These are phyloP conservation scores for Podaxis sp. DNA, from an alignment of 768 basidiomycete species.

Conservation along the genomic window DNA sequence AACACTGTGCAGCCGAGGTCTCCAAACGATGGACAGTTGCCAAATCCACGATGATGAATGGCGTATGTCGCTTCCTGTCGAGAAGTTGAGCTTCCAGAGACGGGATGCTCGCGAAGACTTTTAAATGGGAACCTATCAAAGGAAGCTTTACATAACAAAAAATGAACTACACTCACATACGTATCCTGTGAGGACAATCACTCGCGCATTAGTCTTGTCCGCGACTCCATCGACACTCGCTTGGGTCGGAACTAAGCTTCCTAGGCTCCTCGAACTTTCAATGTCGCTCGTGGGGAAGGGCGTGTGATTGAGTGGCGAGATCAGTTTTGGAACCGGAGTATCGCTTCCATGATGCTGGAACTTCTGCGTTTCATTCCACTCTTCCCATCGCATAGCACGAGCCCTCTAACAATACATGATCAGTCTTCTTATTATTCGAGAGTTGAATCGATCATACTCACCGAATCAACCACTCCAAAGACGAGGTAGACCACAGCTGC, in stretches of 20 bases:
- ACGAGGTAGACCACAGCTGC: conserved; percentile 21
- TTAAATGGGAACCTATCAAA: too few species aligned
- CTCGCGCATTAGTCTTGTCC: conserved; percentile 14
- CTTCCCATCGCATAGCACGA: conserved; percentile 21
- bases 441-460: conserved; percentile 7
- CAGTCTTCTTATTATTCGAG: background rate
- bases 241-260: background rate
- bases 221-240: conserved; percentile 6
- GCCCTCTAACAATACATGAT: conserved; percentile 8
- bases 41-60: background rate
- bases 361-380: conserved; percentile 20
- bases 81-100: conserved; percentile 9
- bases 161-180: conserved; percentile 18
- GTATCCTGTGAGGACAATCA: conserved; percentile 16
- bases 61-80: conserved; percentile 1
- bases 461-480: conserved; percentile 25
- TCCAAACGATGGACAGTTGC: conserved; percentile 4
- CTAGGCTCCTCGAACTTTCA: background rate
- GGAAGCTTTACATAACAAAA: too few species aligned
- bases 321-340: conserved; percentile 1
- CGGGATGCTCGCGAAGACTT: conserved; percentile 6
- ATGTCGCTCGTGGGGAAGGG: background rate
- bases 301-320: conserved; percentile 7
- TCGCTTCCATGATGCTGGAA: conserved; percentile 7
- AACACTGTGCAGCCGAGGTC: conserved; percentile 4